Conservation (phyloP, 202 grass and related monocot species). For the Cymbopogon flexuosus region DNA sequence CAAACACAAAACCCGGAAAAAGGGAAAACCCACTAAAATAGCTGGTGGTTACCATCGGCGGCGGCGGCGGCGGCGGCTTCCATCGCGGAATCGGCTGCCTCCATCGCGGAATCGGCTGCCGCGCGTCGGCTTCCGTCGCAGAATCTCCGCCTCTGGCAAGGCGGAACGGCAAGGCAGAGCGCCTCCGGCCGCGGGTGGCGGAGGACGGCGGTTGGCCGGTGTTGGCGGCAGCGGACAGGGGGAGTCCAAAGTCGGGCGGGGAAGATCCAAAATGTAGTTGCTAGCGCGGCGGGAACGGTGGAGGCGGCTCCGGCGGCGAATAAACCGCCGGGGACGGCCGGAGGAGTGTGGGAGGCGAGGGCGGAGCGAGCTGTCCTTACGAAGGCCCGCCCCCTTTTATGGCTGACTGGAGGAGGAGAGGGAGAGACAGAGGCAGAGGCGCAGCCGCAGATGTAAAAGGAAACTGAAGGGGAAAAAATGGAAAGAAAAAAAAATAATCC, state of each 20-base stretch:
- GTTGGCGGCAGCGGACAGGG: not conserved
- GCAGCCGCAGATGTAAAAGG: no score
- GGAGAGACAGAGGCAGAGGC: no score
- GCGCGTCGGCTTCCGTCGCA: not conserved
- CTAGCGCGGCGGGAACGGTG: not conserved
- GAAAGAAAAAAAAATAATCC: no score
- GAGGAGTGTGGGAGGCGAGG: not conserved
- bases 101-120: not conserved
- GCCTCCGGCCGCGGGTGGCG: not conserved
- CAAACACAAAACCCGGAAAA: not conserved
- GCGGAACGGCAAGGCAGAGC: not conserved
- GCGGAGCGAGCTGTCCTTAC: not conserved
- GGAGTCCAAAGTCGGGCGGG: no score
- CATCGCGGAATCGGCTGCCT: not conserved
- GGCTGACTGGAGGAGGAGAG: no score
- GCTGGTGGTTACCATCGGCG: conserved; percentile 20
- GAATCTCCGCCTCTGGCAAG: not conserved
- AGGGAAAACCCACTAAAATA: not conserved
- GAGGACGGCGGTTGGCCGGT: not conserved
- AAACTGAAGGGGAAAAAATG: no score
- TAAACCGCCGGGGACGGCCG: not conserved
- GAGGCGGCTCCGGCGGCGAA: not conserved
- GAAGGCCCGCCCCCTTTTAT: not conserved
- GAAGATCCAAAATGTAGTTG: no score
- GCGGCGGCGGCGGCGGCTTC: not conserved